These are phyloP conservation scores for Jamesozyma gamospora DNA, from an alignment of 805 yeast genomes.

Conservation along the genomic window DNA sequence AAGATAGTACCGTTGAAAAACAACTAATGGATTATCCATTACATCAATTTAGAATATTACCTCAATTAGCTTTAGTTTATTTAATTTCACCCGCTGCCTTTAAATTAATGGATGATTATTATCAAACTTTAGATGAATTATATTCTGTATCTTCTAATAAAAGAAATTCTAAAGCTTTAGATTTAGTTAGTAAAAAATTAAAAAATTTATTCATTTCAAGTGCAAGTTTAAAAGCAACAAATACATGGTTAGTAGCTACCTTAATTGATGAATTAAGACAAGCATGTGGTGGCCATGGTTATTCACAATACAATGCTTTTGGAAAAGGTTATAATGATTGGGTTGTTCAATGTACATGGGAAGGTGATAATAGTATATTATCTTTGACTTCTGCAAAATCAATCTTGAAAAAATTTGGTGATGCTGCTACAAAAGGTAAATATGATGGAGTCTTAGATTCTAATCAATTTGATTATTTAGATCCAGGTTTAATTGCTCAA, in stretches of 20 bases:
- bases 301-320: conserved; percentile 84
- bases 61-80: conserved; percentile 72
- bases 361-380: conserved; percentile 87
- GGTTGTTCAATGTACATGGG: conserved; percentile 99
- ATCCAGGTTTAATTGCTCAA: conserved; percentile 19
- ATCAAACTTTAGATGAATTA: conserved; percentile 40
- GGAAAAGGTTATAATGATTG: conserved; percentile 85
- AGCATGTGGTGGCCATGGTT: conserved; percentile 94
- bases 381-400: conserved; percentile 80
- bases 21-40: conserved; percentile 79
- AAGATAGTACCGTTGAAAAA: conserved; percentile 36
- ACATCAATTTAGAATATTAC: conserved; percentile 81
- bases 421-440: conserved; percentile 30
- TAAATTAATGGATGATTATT: conserved; percentile 46
- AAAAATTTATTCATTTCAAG: conserved; percentile 76
- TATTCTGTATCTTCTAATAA: conserved; percentile 42
- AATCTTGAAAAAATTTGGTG: conserved; percentile 34
- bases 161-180: conserved; percentile 14
- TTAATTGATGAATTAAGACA: conserved; percentile 86
- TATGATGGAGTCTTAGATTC: conserved; percentile 26
- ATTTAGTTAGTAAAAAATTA: conserved; percentile 37
- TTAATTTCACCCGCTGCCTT: conserved; percentile 65
- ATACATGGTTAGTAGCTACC: conserved; percentile 76
- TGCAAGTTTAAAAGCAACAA: conserved; percentile 80
- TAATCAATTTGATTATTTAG: conserved; percentile 23